phyloP scores from a whole-genome alignment of 1,284 basidiomycete genomes.

The Taiwanofungus camphoratus region DNA sequence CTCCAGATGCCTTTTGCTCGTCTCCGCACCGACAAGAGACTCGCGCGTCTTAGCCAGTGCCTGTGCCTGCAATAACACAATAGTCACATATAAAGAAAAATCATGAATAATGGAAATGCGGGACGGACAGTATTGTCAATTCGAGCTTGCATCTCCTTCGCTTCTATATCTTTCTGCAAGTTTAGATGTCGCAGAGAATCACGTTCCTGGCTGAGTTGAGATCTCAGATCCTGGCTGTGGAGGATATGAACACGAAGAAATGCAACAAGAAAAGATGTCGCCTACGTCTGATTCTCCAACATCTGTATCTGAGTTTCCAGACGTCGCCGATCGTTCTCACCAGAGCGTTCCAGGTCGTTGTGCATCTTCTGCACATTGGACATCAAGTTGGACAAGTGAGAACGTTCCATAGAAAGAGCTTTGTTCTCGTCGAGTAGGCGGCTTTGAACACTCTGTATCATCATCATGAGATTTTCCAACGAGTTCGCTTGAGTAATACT shows the following conservation, averaged over 20 bases:
- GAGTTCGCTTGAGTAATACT: neutral
- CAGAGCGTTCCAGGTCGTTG: constrained; percentile 77
- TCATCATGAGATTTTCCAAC: neutral
- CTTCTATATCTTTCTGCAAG: constrained; percentile 78
- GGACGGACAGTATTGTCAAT: constrained; percentile 69
- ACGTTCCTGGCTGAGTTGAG: constrained; percentile 74
- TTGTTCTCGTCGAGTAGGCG: constrained; percentile 85
- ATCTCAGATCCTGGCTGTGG: constrained; percentile 64
- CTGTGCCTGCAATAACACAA: constrained; percentile 36
- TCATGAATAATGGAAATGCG: neutral
- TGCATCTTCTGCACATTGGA: constrained; percentile 87
- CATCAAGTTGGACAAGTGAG: constrained; percentile 82
- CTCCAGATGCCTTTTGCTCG: constrained; percentile 77
- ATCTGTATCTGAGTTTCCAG: constrained; percentile 78
- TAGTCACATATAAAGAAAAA: neutral
- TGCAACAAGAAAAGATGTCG: constrained; percentile 21
- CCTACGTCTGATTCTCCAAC: constrained; percentile 76
- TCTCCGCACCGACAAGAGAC: constrained; percentile 68
- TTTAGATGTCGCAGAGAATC: constrained; percentile 69
- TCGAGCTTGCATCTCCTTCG: constrained; percentile 68
- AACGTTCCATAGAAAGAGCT: constrained; percentile 72
- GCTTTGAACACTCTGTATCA: constrained; percentile 58
- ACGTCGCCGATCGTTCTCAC: constrained; percentile 73
- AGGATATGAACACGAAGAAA: constrained; percentile 3
- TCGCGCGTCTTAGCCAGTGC: constrained; percentile 73